phyloP scores from a whole-genome alignment of 2,329 filamentous ascomycete genomes.

The Nemania serpens region DNA sequence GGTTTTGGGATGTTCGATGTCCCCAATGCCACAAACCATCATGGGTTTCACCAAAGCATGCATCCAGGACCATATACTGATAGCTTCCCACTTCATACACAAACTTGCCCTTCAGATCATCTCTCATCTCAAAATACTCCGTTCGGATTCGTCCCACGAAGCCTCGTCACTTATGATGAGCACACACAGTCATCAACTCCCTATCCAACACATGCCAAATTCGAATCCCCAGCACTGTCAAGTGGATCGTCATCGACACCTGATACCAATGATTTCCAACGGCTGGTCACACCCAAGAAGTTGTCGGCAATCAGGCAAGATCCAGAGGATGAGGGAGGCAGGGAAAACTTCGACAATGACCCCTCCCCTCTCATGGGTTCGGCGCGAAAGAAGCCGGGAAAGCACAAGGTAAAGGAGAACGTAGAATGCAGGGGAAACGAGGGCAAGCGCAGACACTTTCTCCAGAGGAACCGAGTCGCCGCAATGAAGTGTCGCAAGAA shows the following conservation, averaged over 20 bases:
- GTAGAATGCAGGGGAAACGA: slow-evolving; percentile 38
- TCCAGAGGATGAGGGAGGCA: slow-evolving; percentile 6
- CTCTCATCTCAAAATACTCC: slow-evolving; percentile 7
- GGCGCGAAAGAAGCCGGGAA: slow-evolving; percentile 31
- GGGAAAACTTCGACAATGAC: slow-evolving; percentile 21
- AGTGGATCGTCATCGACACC: slow-evolving; percentile 37
- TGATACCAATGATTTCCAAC: slow-evolving; percentile 33
- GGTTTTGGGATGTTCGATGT: slow-evolving; percentile 31
- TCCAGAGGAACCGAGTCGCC: slow-evolving; percentile 73
- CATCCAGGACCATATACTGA: slow-evolving; percentile 20
- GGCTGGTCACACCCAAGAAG: slow-evolving; percentile 33
- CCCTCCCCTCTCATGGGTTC: slow-evolving; percentile 20
- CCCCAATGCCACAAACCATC: slow-evolving; percentile 16
- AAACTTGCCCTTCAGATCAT: slow-evolving; percentile 18
- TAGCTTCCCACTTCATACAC: slow-evolving; percentile 22
- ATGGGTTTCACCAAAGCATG: slow-evolving; percentile 23
- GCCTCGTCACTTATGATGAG: slow-evolving; percentile 14
- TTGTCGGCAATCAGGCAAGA: slow-evolving; percentile 7
- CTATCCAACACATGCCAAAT: slow-evolving; percentile 21
- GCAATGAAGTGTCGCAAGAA: slow-evolving; percentile 77
- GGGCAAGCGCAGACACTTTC: slow-evolving; percentile 59
- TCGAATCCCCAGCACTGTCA: slow-evolving; percentile 34
- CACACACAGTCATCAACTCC: slow-evolving; percentile 21
- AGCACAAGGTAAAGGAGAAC: slow-evolving; percentile 35
- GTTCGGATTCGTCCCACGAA: slow-evolving; percentile 19